phyloP scores from a whole-genome alignment of 2,329 filamentous ascomycete genomes.

The Botrytis porri region DNA sequence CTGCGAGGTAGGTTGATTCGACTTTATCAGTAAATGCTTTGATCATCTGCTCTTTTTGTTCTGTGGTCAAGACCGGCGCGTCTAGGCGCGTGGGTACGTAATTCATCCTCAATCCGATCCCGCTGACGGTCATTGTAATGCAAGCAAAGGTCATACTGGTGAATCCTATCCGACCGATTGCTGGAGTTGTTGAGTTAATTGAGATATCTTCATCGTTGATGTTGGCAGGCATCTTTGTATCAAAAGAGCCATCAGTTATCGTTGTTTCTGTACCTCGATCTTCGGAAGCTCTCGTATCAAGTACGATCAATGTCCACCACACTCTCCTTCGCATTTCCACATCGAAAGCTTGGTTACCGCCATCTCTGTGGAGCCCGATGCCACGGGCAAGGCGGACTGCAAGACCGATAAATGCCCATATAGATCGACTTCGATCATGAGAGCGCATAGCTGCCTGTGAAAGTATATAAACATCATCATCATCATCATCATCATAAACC shows the following conservation, averaged over 20 bases:
- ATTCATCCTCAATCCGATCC: slow-evolving; percentile 17
- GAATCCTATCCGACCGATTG: slow-evolving; percentile 5
- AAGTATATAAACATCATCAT: neutral
- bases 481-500: neutral
- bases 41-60: slow-evolving; percentile 20
- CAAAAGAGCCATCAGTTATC: slow-evolving; percentile 44
- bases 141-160: slow-evolving; percentile 25
- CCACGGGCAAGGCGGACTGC: slow-evolving; percentile 38
- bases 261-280: slow-evolving; percentile 48
- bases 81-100: slow-evolving; percentile 14
- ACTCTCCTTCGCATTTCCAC: slow-evolving; percentile 50
- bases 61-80: neutral
- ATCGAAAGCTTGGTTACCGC: slow-evolving; percentile 46
- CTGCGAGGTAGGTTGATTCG: slow-evolving; percentile 9
- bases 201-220: slow-evolving; percentile 51
- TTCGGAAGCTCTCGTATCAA: slow-evolving; percentile 49
- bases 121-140: slow-evolving; percentile 17
- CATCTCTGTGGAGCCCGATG: slow-evolving; percentile 51
- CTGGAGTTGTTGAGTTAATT: neutral
- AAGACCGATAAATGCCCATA: slow-evolving; percentile 43
- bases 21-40: slow-evolving; percentile 14
- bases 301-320: slow-evolving; percentile 49
- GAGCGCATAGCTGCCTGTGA: slow-evolving; percentile 19
- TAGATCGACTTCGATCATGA: slow-evolving; percentile 39
- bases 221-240: slow-evolving; percentile 49